Evolutionary conservation across 495 filamentous ascomycete genomes (phyloP).

Genomic region (Aspergillus bertholletiae): DNA sequence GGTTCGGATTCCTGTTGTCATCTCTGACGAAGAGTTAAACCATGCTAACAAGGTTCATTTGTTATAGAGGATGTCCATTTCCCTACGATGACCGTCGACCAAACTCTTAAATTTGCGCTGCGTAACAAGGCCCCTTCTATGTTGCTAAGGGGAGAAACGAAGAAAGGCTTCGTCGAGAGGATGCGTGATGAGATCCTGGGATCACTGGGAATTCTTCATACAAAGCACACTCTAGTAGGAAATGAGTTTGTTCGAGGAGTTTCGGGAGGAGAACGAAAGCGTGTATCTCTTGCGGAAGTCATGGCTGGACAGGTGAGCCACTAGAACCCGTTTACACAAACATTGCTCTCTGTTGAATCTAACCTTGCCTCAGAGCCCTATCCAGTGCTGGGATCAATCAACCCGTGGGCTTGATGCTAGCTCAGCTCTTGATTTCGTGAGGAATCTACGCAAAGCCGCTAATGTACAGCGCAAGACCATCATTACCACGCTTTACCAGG

Average conservation of each 20-base stretch:
- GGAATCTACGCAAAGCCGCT: slow-evolving; percentile 61
- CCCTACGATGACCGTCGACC: slow-evolving; percentile 73
- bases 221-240: slow-evolving; percentile 73
- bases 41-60: no score
- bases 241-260: slow-evolving; percentile 82
- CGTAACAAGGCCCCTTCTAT: slow-evolving; percentile 63
- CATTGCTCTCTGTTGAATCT: no score
- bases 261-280: slow-evolving; percentile 79
- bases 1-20: no score
- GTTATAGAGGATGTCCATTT: slow-evolving; percentile 81
- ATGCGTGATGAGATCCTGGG: slow-evolving; percentile 71
- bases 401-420: slow-evolving; percentile 77
- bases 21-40: no score
- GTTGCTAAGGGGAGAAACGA: slow-evolving; percentile 45
- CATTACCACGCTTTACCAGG: slow-evolving; percentile 78
- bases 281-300: slow-evolving; percentile 75
- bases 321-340: no score
- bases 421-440: slow-evolving; percentile 76
- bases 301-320: slow-evolving; percentile 52
- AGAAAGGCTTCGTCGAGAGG: slow-evolving; percentile 53
- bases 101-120: slow-evolving; percentile 77
- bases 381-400: slow-evolving; percentile 86
- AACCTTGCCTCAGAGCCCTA: slow-evolving; percentile 42
- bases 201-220: slow-evolving; percentile 73
- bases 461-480: slow-evolving; percentile 64